A percentile compares a stretch with the other conserved stretches of the same genome.
phyloP scores from a whole-genome alignment of 2,329 filamentous ascomycete genomes.

The Apiospora pterosperma region DNA sequence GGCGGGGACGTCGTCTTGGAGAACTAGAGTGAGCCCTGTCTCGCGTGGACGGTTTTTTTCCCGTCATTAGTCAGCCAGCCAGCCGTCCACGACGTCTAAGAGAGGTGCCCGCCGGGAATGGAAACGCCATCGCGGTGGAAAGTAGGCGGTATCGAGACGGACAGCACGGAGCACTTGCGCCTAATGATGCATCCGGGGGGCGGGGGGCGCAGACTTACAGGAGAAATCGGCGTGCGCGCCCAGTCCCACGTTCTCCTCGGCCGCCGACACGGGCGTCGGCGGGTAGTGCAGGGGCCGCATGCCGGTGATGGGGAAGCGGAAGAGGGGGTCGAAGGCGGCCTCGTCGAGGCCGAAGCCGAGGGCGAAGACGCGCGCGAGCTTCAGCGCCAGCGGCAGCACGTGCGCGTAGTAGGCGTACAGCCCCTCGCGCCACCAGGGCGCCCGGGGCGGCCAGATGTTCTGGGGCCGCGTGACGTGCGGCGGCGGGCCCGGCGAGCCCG shows the following conservation, averaged over 20 bases:
- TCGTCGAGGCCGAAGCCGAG: constrained; percentile 37
- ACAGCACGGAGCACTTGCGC: too few species aligned
- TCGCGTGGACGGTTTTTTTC: too few species aligned
- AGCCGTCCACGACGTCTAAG: too few species aligned
- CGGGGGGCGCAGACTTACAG: constrained; percentile 20
- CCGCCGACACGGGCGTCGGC: constrained; percentile 24
- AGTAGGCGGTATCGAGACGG: too few species aligned
- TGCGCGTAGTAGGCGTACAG: constrained; percentile 31
- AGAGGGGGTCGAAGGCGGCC: constrained; percentile 31
- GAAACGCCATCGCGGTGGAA: too few species aligned
- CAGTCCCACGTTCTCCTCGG: constrained; percentile 26
- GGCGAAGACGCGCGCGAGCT: constrained; percentile 31
- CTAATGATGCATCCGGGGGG: too few species aligned
- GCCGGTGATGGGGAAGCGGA: constrained; percentile 37
- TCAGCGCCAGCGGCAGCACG: constrained; percentile 26
- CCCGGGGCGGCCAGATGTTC: constrained; percentile 31
- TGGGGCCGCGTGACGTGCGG: constrained; percentile 23
- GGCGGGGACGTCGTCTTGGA: constrained; percentile 23
- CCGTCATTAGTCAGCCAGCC: too few species aligned
- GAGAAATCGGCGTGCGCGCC: constrained; percentile 39
- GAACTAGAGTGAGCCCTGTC: constrained; percentile 34
- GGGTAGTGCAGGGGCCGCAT: constrained; percentile 38
- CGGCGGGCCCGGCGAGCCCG: constrained; percentile 17
- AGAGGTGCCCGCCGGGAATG: too few species aligned
- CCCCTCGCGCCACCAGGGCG: constrained; percentile 28